These are phyloP conservation scores for Diutina mesorugosa DNA, from an alignment of 1,139 yeast genomes.

Conservation along the genomic window DNA sequence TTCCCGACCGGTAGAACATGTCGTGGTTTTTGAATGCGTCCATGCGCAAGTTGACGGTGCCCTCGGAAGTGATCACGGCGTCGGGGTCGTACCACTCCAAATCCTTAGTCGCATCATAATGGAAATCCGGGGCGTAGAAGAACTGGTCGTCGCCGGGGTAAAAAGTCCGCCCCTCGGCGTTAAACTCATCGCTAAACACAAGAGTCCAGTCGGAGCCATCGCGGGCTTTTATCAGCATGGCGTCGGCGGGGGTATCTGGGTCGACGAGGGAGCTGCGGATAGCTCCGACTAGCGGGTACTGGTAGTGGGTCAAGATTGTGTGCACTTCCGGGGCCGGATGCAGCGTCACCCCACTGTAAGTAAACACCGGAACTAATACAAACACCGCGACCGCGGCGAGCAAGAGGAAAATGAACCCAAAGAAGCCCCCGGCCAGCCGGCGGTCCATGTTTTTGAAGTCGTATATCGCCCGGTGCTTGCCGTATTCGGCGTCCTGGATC, in stretches of 20 bases:
- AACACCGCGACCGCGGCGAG: slow-evolving; percentile 55
- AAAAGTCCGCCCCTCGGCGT: slow-evolving; percentile 1
- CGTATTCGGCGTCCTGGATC: slow-evolving; percentile 69
- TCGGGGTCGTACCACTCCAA: slow-evolving; percentile 2
- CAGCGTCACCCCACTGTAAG: slow-evolving; percentile 51
- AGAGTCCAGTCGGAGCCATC: background rate
- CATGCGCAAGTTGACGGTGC: background rate
- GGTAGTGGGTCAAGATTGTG: background rate
- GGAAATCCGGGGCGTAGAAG: slow-evolving; percentile 2
- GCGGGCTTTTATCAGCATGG: background rate
- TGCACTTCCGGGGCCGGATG: slow-evolving; percentile 6
- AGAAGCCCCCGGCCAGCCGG: slow-evolving; percentile 42
- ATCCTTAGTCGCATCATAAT: slow-evolving; percentile 1
- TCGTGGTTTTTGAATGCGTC: slow-evolving; percentile 2
- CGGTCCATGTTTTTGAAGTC: slow-evolving; percentile 51
- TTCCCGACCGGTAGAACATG: background rate
- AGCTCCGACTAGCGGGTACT: background rate
- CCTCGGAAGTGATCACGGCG: background rate
- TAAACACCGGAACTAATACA: slow-evolving; percentile 59
- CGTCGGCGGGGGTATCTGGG: slow-evolving; percentile 1
- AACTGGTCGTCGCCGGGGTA: slow-evolving; percentile 2
- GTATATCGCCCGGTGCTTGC: slow-evolving; percentile 43
- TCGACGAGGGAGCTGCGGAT: background rate
- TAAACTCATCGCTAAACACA: slow-evolving; percentile 1
- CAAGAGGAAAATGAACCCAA: slow-evolving; percentile 44